phyloP scores from a whole-genome alignment of 2,329 filamentous ascomycete species.

The Calcarisporium arbuscula region DNA sequence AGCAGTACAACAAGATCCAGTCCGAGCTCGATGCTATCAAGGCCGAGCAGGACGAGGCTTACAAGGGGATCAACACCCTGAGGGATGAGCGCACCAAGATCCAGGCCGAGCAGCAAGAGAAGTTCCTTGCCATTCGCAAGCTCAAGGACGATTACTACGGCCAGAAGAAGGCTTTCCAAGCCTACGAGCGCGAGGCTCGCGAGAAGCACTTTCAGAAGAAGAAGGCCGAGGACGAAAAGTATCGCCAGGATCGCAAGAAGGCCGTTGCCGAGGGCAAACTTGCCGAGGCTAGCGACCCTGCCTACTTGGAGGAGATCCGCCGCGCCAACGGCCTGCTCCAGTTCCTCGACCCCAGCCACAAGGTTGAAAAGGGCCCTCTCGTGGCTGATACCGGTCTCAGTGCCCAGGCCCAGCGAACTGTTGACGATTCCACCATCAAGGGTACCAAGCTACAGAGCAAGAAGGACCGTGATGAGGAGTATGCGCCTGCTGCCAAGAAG shows the following conservation, averaged over 20 bases:
- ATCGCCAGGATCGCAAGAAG: constrained; percentile 66
- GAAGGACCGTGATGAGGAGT: constrained; percentile 81
- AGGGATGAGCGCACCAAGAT: constrained; percentile 81
- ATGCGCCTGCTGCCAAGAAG: constrained; percentile 73
- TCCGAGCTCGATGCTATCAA: constrained; percentile 86
- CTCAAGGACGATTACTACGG: constrained; percentile 86
- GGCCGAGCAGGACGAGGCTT: constrained; percentile 83
- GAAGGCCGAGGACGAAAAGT: constrained; percentile 72
- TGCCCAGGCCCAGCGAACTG: constrained; percentile 73
- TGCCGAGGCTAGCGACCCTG: constrained; percentile 75
- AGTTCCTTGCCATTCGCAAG: constrained; percentile 74
- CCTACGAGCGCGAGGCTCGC: constrained; percentile 78
- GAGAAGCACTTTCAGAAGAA: constrained; percentile 70
- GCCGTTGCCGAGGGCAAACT: constrained; percentile 71
- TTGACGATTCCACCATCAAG: constrained; percentile 79
- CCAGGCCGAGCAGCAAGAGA: constrained; percentile 79
- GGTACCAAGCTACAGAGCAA: constrained; percentile 79
- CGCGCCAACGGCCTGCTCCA: constrained; percentile 80
- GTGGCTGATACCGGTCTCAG: constrained; percentile 66
- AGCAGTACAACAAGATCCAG: constrained; percentile 79
- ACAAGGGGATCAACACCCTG: constrained; percentile 78
- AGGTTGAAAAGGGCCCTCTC: constrained; percentile 60
- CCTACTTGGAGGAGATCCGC: constrained; percentile 89
- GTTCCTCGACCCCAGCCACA: constrained; percentile 76
- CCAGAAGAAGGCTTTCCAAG: constrained; percentile 72